Base-by-base conservation (phyloP, 352 stramenopile species). In the Phytopythium boreale region DNA sequence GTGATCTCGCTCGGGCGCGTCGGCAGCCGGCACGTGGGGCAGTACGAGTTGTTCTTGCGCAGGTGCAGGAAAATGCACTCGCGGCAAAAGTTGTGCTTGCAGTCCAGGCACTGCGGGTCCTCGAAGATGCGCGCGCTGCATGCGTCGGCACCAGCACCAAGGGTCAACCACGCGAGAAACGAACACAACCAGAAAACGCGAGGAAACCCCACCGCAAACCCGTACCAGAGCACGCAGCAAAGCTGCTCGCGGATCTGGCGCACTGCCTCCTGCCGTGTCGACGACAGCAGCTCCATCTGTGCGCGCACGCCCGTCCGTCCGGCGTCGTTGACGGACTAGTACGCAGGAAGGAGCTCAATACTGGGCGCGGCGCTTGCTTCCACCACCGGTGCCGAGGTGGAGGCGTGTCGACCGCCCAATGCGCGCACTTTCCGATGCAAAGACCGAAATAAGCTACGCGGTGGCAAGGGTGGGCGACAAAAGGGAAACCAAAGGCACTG, bases 81-180 rank as follows among this genome's bases (percentile, higher is more conserved):
- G 68, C 74, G 81, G 57, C 87, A 95, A 57, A 94, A 95, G 60
- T 95, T 95, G 80, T 95, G 87, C 61, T 95, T 93, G 69, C 87
- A 95, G 70, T 89, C 82, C 59, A 95, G 77, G 58, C 85, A 92
- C 39, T 95, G 87, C 51, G 87, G 84, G 65, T 95, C 87, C n/a
- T 89, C 77, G 67, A 95, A 90, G 29, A 90, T 82, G 17, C 76
- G 63, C 34, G 67, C 66, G 63, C 86, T 94, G 63, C 50, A 61
- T 10, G 63, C 49, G 22, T 37, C 67, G 31, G 62, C 44, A 51
- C 20, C 6, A 31, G 9, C 50, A 26, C 26, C 27, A 20, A 19
- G 26, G 15, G 7, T 52, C 10, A 46, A 4, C 7, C 20, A 14
- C 20, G 43, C 43, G 43, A 27, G n/a, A 39, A 39, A 1, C 34